Evolutionary conservation across 2,329 filamentous ascomycete genomes (phyloP).

Genomic region (Metarhizium robertsii): DNA sequence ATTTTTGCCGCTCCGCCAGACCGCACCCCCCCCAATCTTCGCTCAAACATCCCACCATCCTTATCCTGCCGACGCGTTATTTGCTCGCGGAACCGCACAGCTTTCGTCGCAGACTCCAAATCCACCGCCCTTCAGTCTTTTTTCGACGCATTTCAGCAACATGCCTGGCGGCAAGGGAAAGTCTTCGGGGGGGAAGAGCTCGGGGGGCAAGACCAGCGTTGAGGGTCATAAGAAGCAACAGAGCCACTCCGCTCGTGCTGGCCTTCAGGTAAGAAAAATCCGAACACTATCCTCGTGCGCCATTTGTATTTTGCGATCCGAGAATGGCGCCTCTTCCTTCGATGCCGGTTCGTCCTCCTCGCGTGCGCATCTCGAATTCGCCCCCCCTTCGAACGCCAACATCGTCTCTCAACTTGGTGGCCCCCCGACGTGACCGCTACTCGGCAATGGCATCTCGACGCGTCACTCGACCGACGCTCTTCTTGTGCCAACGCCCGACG

Average conservation of each 20-base stretch:
- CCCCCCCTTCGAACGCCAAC: constrained; percentile 7
- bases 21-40: constrained; percentile 4
- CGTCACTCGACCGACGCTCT: constrained; percentile 9
- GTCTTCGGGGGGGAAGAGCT: constrained; percentile 79
- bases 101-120: background rate
- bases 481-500: background rate
- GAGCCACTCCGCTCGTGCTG: constrained; percentile 92
- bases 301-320: constrained; percentile 1
- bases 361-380: constrained; percentile 10
- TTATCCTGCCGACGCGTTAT: constrained; percentile 1
- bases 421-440: constrained; percentile 1
- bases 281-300: constrained; percentile 12
- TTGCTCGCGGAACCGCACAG: background rate
- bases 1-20: constrained; percentile 13
- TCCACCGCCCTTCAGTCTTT: background rate
- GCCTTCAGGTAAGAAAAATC: constrained; percentile 65
- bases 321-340: background rate
- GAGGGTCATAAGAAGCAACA: constrained; percentile 76
- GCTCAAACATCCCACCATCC: constrained; percentile 4
- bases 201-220: constrained; percentile 63
- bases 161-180: constrained; percentile 90
- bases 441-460: constrained; percentile 1
- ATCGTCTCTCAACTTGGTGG: background rate
- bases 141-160: constrained; percentile 1
- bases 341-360: constrained; percentile 8